Evolutionary conservation across 805 yeast species (phyloP), one percentile per base, ranked within the genome.

Genomic region (Zygotorulaspora florentina): DNA sequence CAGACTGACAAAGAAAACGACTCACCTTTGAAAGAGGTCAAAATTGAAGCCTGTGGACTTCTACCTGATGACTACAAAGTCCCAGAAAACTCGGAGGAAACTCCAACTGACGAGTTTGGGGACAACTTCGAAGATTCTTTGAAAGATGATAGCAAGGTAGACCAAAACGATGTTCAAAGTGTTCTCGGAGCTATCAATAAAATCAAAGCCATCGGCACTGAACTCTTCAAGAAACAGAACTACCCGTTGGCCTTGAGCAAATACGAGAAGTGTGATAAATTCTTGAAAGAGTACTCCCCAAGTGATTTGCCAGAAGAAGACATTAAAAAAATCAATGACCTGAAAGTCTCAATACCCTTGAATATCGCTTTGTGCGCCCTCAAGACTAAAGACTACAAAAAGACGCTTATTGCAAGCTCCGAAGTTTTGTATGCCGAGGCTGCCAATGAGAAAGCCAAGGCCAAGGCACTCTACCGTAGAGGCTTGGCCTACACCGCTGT

Each of bases 381-480:
- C 59, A 88, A 87, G 65, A 61, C 79, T 52, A 74, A 75, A 39
- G 70, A 80, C 39, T 76, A 77, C 44, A 70, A 69, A 47, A 77
- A 73, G 28, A 80, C 81, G 0, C 65, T 86, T 39, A 66, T 70
- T 20, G 80, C 85, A 4, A 75, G 95, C 2, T 71, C 80, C 1
- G 79, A 78, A 25, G 96, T 87, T 1, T 68, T 87, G 31, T 84
- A 77, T 42, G 76, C 74, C 20, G 83, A 78, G 30, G 64, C 54
- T 2, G 69, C 81, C 4, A 86, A 79, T 45, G 84, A 77, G 34
- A 77, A 81, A 51, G 80, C 88, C 17, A 77, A 76, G 62, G 87
- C 95, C 13, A 90, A 90, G 71, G 97, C 96, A 0, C 69, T 79
- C 36, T 90, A 82, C 71, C 82, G 98, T 64, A 81, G 91, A 65